Percentiles rank a stretch among this genome's conserved stretches.
phyloP scores from a whole-genome alignment of 2,329 filamentous ascomycete genomes.

The Grosmannia clavigera region DNA sequence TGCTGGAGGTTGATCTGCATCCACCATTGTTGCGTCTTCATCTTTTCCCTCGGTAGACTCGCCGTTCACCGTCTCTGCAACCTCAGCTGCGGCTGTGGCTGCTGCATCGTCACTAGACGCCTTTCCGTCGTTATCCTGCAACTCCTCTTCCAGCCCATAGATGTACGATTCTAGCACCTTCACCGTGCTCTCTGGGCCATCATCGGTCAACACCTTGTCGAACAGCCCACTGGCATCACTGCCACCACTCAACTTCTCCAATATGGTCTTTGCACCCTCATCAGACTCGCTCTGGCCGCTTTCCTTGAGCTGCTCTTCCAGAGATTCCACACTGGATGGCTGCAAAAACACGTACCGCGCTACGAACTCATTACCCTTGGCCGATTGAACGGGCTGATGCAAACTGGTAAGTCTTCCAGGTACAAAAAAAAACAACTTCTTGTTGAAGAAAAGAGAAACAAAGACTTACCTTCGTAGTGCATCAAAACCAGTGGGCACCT shows the following conservation, averaged over 20 bases:
- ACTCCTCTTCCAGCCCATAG: slow-evolving; percentile 19
- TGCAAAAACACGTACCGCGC: slow-evolving; percentile 43
- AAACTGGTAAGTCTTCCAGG: neutral
- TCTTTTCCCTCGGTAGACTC: neutral
- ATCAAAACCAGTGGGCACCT: slow-evolving; percentile 49
- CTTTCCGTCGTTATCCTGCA: neutral
- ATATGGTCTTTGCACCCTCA: slow-evolving; percentile 23
- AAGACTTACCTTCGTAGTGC: slow-evolving; percentile 38
- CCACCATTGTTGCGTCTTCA: slow-evolving; percentile 4
- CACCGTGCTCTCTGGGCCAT: slow-evolving; percentile 36
- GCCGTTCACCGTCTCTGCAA: neutral
- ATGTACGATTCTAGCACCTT: slow-evolving; percentile 36
- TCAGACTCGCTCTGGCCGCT: slow-evolving; percentile 31
- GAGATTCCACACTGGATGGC: slow-evolving; percentile 25
- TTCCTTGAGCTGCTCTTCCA: slow-evolving; percentile 29
- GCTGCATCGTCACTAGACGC: neutral
- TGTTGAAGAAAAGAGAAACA: neutral
- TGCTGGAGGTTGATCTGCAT: neutral
- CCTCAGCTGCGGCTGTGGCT: neutral
- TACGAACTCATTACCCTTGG: slow-evolving; percentile 42
- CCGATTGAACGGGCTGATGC: slow-evolving; percentile 36
- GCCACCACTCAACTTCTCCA: slow-evolving; percentile 28
- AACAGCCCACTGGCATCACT: slow-evolving; percentile 27
- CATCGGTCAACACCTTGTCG: slow-evolving; percentile 36
- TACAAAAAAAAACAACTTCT: slow-evolving; percentile 2